Evolutionary conservation across 495 filamentous ascomycete species (phyloP).

Genomic region (Aeminium ludgeri): DNA sequence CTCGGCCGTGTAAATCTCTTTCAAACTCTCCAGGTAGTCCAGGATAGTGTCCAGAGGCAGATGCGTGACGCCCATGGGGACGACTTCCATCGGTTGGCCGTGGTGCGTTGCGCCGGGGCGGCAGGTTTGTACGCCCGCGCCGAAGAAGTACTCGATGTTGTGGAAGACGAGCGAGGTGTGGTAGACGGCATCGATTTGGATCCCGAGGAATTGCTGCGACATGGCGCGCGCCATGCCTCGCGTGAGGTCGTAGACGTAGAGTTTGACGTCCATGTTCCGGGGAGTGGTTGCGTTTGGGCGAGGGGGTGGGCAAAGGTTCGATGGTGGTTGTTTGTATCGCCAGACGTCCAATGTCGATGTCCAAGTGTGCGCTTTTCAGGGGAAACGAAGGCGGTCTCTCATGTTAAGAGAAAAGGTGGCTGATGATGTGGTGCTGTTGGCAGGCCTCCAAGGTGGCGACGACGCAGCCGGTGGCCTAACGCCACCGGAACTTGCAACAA

Average conservation of each 20-base stretch:
- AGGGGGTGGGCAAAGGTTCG: too few species aligned
- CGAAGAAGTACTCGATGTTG: constrained; percentile 60
- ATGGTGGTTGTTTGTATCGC: too few species aligned
- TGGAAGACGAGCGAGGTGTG: constrained; percentile 76
- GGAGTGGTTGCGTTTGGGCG: too few species aligned
- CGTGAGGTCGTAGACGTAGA: constrained; percentile 91
- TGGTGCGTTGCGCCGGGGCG: constrained; percentile 67
- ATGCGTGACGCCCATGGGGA: constrained; percentile 58
- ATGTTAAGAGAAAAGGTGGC: too few species aligned
- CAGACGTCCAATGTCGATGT: too few species aligned
- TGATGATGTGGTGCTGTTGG: too few species aligned
- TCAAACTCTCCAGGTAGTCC: constrained; percentile 77
- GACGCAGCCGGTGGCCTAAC: too few species aligned
- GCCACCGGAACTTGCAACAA: too few species aligned
- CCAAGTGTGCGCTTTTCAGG: too few species aligned
- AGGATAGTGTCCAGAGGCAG: constrained; percentile 68
- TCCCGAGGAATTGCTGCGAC: constrained; percentile 22
- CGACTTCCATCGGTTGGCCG: constrained; percentile 61
- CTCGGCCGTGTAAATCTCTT: constrained; percentile 64
- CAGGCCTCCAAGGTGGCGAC: too few species aligned
- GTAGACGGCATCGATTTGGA: constrained; percentile 55
- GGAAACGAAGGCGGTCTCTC: too few species aligned
- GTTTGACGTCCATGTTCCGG: constrained; percentile 59
- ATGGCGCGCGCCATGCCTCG: constrained; percentile 22
- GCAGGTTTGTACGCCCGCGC: constrained; percentile 63